A percentile compares a stretch with the other conserved stretches of the same genome.
These are phyloP conservation scores for Heritiera littoralis DNA, from an alignment of 345 rosid genomes.

Conservation along the genomic window DNA sequence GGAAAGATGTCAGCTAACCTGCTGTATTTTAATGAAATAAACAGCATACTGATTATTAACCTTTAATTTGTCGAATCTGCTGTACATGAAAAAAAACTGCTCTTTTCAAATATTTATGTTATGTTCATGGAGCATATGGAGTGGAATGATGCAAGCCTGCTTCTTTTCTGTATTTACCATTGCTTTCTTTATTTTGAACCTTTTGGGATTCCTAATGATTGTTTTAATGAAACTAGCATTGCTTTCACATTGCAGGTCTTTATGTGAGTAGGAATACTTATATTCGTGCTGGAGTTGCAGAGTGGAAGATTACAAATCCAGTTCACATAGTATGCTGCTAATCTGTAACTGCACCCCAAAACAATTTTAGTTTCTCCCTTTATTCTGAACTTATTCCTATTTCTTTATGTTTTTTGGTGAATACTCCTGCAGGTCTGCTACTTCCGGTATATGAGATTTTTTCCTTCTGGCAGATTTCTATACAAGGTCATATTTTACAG, in stretches of 20 bases:
- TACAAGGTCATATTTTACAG: conserved; percentile 66
- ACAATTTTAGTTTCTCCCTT: neutral
- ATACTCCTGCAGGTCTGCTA: conserved; percentile 74
- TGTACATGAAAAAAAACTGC: neutral
- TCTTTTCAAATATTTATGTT: neutral
- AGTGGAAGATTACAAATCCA: conserved; percentile 92
- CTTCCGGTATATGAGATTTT: conserved; percentile 84
- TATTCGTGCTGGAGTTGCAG: conserved; percentile 82
- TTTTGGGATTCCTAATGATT: neutral
- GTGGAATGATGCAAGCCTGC: neutral
- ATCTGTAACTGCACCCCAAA: conserved; percentile 4
- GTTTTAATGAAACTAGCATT: conserved; percentile 17
- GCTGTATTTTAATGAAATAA: neutral
- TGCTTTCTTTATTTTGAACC: neutral
- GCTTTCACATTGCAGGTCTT: conserved; percentile 54
- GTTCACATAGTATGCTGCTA: conserved; percentile 74
- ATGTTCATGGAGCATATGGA: neutral
- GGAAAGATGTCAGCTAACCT: neutral
- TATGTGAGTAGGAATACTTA: conserved; percentile 96
- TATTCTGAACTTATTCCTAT: neutral
- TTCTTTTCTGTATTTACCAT: neutral
- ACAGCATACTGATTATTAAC: neutral
- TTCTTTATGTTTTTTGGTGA: conserved; percentile 8
- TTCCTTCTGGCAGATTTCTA: conserved; percentile 85
- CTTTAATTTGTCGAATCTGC: conserved; percentile 10